Percentiles rank a stretch among this genome's conserved stretches.
phyloP scores from a whole-genome alignment of 2,329 filamentous ascomycete species.

The Cladosporium phlei region DNA sequence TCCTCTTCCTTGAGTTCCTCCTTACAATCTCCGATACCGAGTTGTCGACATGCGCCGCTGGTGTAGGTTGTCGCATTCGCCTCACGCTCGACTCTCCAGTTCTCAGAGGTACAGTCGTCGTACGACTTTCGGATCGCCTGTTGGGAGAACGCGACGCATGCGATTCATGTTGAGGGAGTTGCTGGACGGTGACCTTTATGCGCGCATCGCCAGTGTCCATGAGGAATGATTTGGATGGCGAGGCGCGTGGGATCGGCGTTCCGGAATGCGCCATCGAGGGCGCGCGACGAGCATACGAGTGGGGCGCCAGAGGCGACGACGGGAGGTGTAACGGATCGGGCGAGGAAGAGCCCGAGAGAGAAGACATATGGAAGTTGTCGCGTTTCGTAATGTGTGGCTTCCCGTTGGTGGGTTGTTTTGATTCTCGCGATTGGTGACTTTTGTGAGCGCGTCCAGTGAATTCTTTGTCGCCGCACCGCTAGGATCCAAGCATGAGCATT shows the following conservation, averaged over 20 bases:
- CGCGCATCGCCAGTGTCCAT: conserved; percentile 37
- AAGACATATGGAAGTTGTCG: conserved; percentile 3
- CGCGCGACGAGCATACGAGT: conserved; percentile 8
- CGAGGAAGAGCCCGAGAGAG: conserved; percentile 19
- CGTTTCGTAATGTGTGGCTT: conserved; percentile 4
- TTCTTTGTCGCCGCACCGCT: neutral
- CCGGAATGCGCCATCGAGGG: conserved; percentile 26
- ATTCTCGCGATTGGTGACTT: neutral
- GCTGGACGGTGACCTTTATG: conserved; percentile 47
- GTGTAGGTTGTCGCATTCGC: conserved; percentile 5
- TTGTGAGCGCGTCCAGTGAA: neutral
- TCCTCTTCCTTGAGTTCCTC: conserved; percentile 27
- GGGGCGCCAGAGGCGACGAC: conserved; percentile 28
- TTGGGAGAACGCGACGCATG: conserved; percentile 22
- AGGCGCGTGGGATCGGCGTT: conserved; percentile 20
- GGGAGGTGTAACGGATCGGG: conserved; percentile 33
- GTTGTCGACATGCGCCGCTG: conserved; percentile 1
- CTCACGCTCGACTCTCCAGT: conserved; percentile 28
- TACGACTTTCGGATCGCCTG: conserved; percentile 21
- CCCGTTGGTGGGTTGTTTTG: neutral
- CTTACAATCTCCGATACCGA: neutral
- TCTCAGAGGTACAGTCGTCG: conserved; percentile 38
- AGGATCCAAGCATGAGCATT: neutral
- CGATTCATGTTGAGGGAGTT: conserved; percentile 35
- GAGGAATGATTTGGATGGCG: conserved; percentile 43